Evolutionary conservation across 768 basidiomycete species (phyloP).

Genomic region (Podaxis sp.): DNA sequence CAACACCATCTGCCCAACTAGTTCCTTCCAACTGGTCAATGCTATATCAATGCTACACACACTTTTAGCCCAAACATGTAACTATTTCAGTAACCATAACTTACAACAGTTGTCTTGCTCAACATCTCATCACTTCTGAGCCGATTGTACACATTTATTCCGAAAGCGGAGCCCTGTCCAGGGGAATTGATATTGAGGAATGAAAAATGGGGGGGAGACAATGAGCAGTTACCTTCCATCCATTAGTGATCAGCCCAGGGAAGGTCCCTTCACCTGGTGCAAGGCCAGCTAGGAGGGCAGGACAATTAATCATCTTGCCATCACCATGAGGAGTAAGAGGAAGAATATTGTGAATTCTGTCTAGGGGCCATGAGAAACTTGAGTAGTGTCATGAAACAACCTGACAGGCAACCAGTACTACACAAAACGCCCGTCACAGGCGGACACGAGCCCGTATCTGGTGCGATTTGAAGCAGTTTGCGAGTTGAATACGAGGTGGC

Average conservation of each 20-base stretch:
- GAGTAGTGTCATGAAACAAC: slow-evolving; percentile 29
- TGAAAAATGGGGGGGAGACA: neutral
- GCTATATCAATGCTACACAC: slow-evolving; percentile 41
- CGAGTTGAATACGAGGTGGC: no score
- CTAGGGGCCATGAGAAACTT: slow-evolving; percentile 19
- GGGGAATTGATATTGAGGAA: neutral
- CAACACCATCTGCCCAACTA: slow-evolving; percentile 36
- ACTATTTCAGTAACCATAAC: slow-evolving; percentile 11
- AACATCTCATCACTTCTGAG: slow-evolving; percentile 45
- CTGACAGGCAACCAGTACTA: slow-evolving; percentile 27
- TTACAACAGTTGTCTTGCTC: slow-evolving; percentile 43
- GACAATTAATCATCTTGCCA: neutral
- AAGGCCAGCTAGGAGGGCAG: slow-evolving; percentile 9
- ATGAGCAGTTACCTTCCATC: slow-evolving; percentile 18
- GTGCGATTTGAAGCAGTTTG: no score
- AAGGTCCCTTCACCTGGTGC: neutral
- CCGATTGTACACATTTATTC: slow-evolving; percentile 40
- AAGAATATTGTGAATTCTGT: slow-evolving; percentile 29
- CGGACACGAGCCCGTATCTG: no score
- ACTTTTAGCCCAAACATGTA: neutral
- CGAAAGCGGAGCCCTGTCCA: slow-evolving; percentile 31
- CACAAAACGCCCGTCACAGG: no score
- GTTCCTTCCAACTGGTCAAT: slow-evolving; percentile 29
- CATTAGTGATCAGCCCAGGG: slow-evolving; percentile 23
- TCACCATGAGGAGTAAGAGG: slow-evolving; percentile 28